Evolutionary conservation across 257 asterid species (phyloP).

Genomic region (Verbena officinalis): DNA sequence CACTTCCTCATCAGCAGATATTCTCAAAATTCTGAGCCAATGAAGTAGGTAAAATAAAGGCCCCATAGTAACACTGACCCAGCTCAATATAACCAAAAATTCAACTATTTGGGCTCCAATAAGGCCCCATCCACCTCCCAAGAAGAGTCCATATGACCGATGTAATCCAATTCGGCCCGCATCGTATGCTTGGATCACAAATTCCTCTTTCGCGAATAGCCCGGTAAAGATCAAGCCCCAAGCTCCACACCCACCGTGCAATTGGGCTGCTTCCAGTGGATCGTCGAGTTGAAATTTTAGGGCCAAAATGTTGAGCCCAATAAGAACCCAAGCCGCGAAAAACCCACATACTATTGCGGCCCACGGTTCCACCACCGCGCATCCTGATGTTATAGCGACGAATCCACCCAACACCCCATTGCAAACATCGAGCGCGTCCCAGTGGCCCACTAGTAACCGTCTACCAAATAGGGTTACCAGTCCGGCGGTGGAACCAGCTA

Average conservation of each 20-base stretch:
- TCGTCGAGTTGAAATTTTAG: constrained; percentile 48
- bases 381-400: constrained; percentile 66
- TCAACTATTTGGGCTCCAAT: constrained; percentile 61
- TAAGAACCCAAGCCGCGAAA: constrained; percentile 57
- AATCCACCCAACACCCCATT: constrained; percentile 72
- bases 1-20: constrained; percentile 57
- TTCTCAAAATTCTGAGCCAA: constrained; percentile 48
- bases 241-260: constrained; percentile 71
- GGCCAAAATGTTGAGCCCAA: constrained; percentile 52
- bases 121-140: constrained; percentile 70
- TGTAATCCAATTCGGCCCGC: constrained; percentile 37
- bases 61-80: constrained; percentile 75
- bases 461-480: constrained; percentile 53
- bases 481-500: constrained; percentile 59
- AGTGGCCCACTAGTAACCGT: constrained; percentile 53
- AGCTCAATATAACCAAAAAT: constrained; percentile 42
- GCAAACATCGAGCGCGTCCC: constrained; percentile 64
- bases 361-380: constrained; percentile 72
- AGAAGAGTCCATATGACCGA: constrained; percentile 48
- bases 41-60: constrained; percentile 60
- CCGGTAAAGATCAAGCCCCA: constrained; percentile 74
- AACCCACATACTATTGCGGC: constrained; percentile 64
- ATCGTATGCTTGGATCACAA: constrained; percentile 46
- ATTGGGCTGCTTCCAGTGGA: constrained; percentile 65
- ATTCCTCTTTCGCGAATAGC: constrained; percentile 54